These are phyloP conservation scores for Mycena leptocephala DNA, from an alignment of 768 basidiomycete genomes.

Conservation along the genomic window DNA sequence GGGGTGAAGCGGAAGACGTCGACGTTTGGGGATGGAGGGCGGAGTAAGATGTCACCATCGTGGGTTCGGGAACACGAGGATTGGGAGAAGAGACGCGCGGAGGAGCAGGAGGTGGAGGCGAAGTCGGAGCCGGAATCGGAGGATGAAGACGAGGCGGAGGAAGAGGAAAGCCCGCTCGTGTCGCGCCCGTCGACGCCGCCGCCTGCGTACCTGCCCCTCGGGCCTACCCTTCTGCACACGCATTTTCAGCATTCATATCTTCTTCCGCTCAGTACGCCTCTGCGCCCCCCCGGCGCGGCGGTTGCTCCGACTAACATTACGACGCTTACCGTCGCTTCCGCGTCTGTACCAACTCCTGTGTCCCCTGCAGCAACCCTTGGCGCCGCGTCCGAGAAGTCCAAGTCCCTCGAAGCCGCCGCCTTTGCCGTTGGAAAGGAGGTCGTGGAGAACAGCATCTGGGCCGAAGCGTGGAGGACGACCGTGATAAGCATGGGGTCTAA, in stretches of 20 bases:
- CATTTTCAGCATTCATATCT: conserved; percentile 78
- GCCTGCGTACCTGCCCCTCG: conserved; percentile 80
- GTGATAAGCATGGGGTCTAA: conserved; percentile 38
- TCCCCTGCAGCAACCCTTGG: conserved; percentile 85
- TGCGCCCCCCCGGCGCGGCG: conserved; percentile 72
- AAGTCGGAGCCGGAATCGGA: conserved; percentile 41
- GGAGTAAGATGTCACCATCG: conserved; percentile 53
- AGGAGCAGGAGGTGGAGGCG: conserved; percentile 53
- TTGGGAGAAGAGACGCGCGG: conserved; percentile 60
- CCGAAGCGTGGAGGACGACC: conserved; percentile 74
- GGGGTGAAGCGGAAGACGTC: conserved; percentile 79
- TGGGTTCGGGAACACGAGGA: conserved; percentile 67
- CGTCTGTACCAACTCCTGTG: conserved; percentile 84
- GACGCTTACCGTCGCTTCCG: conserved; percentile 49
- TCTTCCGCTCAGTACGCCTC: conserved; percentile 73
- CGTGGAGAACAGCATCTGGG: conserved; percentile 83
- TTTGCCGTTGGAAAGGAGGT: conserved; percentile 76
- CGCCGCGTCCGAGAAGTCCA: conserved; percentile 75
- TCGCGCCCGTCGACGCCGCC: conserved; percentile 80
- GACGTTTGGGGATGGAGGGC: conserved; percentile 47
- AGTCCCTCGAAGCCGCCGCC: conserved; percentile 79
- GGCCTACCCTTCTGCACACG: conserved; percentile 77
- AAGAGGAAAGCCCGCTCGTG: conserved; percentile 50
- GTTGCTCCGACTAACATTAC: conserved; percentile 63
- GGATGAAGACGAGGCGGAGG: conserved; percentile 47